Percentiles rank a stretch among this genome's conserved stretches.
These are phyloP conservation scores for Arxiozyma slooffiae DNA, from an alignment of 1,139 yeast species.

Conservation along the genomic window DNA sequence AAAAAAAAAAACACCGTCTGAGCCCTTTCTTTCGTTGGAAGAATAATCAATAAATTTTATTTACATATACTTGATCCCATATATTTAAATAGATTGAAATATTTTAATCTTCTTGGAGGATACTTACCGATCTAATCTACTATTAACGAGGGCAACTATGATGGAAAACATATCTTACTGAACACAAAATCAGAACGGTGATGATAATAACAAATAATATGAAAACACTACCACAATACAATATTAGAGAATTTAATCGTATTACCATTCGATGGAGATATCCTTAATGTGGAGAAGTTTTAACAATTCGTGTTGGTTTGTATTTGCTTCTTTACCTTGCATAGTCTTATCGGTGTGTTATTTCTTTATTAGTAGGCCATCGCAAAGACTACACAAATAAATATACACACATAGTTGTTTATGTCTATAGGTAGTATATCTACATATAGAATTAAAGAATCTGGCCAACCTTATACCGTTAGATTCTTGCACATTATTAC, in stretches of 20 bases:
- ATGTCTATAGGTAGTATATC: too few species aligned
- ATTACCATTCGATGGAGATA: too few species aligned
- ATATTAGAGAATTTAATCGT: too few species aligned
- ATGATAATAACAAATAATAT: too few species aligned
- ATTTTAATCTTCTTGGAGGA: background rate
- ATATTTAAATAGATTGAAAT: background rate
- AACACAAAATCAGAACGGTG: too few species aligned
- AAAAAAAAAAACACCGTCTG: too few species aligned
- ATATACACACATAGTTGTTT: background rate
- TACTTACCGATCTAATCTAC: background rate
- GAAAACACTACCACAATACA: too few species aligned
- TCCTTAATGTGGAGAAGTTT: background rate
- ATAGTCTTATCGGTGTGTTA: background rate
- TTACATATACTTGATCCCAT: background rate
- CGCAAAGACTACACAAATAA: background rate
- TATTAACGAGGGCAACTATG: background rate
- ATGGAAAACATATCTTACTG: too few species aligned
- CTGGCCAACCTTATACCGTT: background rate
- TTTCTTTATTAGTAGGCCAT: background rate
- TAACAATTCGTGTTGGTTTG: background rate
- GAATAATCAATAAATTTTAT: too few species aligned
- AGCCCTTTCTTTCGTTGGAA: too few species aligned
- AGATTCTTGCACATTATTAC: background rate
- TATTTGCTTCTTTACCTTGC: background rate
- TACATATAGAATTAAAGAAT: background rate